Evolutionary conservation across 495 filamentous ascomycete genomes (phyloP).

Genomic region (Tuber brumale): DNA sequence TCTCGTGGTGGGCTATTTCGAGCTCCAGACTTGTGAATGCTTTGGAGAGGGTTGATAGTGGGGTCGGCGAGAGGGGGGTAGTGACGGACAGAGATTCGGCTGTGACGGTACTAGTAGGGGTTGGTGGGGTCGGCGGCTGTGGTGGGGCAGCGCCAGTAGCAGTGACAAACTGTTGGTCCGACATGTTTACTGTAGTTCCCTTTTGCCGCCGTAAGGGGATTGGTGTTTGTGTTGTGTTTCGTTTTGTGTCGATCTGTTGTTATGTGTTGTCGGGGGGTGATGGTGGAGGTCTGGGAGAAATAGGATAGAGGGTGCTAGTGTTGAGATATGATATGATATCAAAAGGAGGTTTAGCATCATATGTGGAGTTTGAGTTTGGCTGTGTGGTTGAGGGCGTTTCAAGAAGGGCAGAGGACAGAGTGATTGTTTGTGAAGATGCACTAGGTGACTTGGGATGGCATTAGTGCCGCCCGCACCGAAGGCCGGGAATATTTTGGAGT

Average conservation of each 20-base stretch:
- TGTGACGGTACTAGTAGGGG: background rate
- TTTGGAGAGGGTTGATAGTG: background rate
- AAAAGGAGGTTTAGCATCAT: background rate
- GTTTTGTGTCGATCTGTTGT: background rate
- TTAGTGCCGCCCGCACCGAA: background rate
- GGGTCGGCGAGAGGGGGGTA: background rate
- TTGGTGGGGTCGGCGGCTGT: background rate
- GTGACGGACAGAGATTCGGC: background rate
- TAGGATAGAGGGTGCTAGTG: background rate
- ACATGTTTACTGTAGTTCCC: background rate
- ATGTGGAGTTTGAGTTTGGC: background rate
- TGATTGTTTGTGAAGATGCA: background rate
- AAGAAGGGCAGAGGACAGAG: background rate
- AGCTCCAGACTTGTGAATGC: background rate
- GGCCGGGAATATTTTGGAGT: background rate
- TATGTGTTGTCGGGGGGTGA: background rate
- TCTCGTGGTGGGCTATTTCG: constrained; percentile 37
- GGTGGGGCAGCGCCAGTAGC: background rate
- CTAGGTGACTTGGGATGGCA: background rate
- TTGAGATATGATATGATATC: background rate
- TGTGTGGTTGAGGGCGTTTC: background rate
- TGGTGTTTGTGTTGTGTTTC: background rate
- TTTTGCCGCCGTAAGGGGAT: background rate
- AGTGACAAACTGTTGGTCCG: background rate
- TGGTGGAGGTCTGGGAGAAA: background rate